Conservation (phyloP, 306 rosid species). For the Ochetophila trinervis region DNA sequence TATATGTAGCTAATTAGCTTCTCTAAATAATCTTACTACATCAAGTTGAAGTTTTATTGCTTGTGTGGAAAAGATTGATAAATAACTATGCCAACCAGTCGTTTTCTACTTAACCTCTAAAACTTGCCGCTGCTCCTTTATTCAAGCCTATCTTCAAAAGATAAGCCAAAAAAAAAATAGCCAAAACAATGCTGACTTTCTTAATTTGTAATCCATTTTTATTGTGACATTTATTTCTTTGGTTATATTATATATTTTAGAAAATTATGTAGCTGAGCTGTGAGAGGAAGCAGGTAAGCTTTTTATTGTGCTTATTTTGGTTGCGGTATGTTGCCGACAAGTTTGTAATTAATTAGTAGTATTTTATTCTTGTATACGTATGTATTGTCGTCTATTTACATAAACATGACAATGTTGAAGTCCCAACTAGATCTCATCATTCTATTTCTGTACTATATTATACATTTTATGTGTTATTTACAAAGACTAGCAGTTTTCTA, state of each 20-base stretch:
- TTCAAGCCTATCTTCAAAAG: slow-evolving; percentile 7
- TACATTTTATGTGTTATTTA: too few relatives aligned
- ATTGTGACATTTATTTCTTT: not conserved
- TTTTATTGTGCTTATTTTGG: too few relatives aligned
- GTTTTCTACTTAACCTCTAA: not conserved
- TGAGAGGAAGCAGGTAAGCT: too few relatives aligned
- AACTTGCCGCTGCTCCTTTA: not conserved
- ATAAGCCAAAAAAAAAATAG: not conserved
- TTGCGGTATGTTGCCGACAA: too few relatives aligned
- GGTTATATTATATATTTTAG: not conserved
- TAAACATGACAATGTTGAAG: too few relatives aligned
- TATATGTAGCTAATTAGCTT: too few relatives aligned
- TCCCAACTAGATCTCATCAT: too few relatives aligned
- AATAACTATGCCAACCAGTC: not conserved
- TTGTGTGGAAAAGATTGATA: not conserved
- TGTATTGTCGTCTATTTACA: too few relatives aligned
- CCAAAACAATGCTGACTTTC: not conserved
- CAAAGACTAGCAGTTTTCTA: too few relatives aligned
- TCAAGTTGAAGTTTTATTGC: not conserved
- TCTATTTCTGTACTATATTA: too few relatives aligned
- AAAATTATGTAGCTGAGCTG: not conserved
- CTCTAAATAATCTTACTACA: not conserved
- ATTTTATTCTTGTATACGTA: too few relatives aligned
- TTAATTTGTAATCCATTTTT: not conserved
- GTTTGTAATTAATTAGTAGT: too few relatives aligned